These are phyloP conservation scores for Ramaria sp. DNA, from an alignment of 768 basidiomycete genomes.

Conservation along the genomic window DNA sequence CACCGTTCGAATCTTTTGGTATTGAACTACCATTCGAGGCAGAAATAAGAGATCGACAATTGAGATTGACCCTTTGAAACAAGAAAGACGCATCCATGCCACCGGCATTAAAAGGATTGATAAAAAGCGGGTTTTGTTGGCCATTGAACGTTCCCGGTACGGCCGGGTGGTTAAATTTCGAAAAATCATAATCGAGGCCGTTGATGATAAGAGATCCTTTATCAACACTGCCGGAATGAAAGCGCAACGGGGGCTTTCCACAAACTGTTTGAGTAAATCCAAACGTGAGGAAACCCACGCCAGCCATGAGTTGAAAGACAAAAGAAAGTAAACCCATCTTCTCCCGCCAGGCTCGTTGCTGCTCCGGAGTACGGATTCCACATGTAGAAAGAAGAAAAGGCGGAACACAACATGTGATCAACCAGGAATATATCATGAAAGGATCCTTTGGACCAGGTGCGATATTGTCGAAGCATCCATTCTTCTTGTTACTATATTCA, in stretches of 20 bases:
- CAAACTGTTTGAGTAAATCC: constrained; percentile 95
- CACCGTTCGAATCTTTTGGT: constrained; percentile 36
- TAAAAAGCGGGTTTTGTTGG: constrained; percentile 71
- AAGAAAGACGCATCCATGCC: constrained; percentile 90
- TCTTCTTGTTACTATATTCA: constrained; percentile 27
- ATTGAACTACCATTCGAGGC: constrained; percentile 64
- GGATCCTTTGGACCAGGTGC: constrained; percentile 83
- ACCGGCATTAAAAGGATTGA: constrained; percentile 62
- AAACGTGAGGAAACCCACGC: constrained; percentile 96
- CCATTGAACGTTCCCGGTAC: constrained; percentile 64
- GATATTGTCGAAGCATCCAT: constrained; percentile 56
- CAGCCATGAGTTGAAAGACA: constrained; percentile 77
- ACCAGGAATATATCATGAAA: constrained; percentile 92
- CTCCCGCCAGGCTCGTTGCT: constrained; percentile 95
- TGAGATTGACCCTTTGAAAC: constrained; percentile 85
- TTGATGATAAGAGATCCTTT: constrained; percentile 79
- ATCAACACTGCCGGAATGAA: constrained; percentile 50
- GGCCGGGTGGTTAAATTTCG: constrained; percentile 73
- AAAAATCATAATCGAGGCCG: constrained; percentile 88
- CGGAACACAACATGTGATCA: constrained; percentile 80
- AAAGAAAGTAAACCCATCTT: constrained; percentile 89
- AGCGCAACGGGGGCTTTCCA: constrained; percentile 75
- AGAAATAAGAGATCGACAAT: constrained; percentile 70
- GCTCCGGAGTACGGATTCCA: constrained; percentile 87
- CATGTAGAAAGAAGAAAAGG: constrained; percentile 62